phyloP scores from a whole-genome alignment of 2,329 filamentous ascomycete species.

The Sphaerostilbella broomeana region DNA sequence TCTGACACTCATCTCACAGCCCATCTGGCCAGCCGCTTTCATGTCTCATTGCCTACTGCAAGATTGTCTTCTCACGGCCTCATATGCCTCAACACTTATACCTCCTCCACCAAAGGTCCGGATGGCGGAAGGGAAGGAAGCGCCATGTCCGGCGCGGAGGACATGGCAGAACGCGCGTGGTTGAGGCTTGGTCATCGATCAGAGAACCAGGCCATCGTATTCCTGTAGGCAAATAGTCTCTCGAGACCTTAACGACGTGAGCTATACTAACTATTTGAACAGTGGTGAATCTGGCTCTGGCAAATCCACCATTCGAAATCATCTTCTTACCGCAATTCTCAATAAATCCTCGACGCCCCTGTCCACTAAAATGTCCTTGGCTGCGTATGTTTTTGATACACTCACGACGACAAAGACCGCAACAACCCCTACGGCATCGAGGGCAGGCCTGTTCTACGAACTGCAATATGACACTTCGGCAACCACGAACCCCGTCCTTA shows the following conservation, averaged over 20 bases:
- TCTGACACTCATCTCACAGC: constrained; percentile 73
- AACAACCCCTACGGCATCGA: constrained; percentile 91
- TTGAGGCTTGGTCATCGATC: constrained; percentile 77
- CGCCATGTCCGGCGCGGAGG: constrained; percentile 86
- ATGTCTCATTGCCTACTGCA: constrained; percentile 82
- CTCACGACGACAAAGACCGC: constrained; percentile 95
- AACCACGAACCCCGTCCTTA: constrained; percentile 74
- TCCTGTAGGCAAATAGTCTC: constrained; percentile 67
- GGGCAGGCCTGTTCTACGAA: constrained; percentile 91
- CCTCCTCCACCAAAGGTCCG: constrained; percentile 75
- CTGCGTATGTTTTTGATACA: constrained; percentile 91
- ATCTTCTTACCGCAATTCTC: constrained; percentile 77
- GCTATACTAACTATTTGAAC: background rate
- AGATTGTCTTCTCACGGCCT: constrained; percentile 85
- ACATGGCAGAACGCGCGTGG: constrained; percentile 81
- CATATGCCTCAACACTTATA: constrained; percentile 91
- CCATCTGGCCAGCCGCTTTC: constrained; percentile 82
- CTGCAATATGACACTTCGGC: constrained; percentile 92
- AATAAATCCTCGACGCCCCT: constrained; percentile 88
- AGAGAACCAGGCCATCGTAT: constrained; percentile 89
- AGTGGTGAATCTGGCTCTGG: constrained; percentile 94
- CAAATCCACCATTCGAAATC: constrained; percentile 89
- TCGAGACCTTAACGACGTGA: background rate
- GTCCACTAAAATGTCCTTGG: constrained; percentile 86
- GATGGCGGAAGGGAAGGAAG: constrained; percentile 90